Percentiles rank a stretch among this genome's conserved stretches.
phyloP scores from a whole-genome alignment of 2,329 filamentous ascomycete species.

The Curvularia sp. region DNA sequence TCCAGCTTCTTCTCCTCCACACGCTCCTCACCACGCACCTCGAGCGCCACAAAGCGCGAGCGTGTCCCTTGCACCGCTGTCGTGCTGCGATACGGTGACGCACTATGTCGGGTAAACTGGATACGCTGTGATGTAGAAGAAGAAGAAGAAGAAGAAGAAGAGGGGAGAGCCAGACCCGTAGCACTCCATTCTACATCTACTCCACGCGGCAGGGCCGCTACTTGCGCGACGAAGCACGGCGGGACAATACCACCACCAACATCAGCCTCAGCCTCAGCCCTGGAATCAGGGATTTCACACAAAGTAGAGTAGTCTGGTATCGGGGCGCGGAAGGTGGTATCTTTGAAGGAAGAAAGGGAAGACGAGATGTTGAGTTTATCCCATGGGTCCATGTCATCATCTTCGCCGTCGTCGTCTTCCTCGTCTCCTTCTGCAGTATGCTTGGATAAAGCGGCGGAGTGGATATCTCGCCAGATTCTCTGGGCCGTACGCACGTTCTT shows the following conservation, averaged over 20 bases:
- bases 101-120: neutral
- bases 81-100: neutral
- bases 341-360: constrained; percentile 20
- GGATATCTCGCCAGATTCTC: constrained; percentile 54
- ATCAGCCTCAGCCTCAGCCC: too few relatives aligned
- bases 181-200: constrained; percentile 87
- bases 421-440: constrained; percentile 52
- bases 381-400: constrained; percentile 69
- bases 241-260: constrained; percentile 50
- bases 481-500: constrained; percentile 48
- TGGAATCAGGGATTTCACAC: too few relatives aligned
- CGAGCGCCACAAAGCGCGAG: constrained; percentile 25
- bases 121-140: neutral
- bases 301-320: constrained; percentile 49
- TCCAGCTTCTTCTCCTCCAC: neutral
- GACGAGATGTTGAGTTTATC: constrained; percentile 63
- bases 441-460: neutral
- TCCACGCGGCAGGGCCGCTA: constrained; percentile 75
- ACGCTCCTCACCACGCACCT: constrained; percentile 16
- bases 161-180: constrained; percentile 58
- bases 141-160: neutral
- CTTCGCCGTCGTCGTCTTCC: constrained; percentile 23
- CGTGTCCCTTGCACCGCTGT: neutral
- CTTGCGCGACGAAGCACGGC: constrained; percentile 76
- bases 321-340: constrained; percentile 45